Evolutionary conservation across 306 rosid species (phyloP), one percentile per base, ranked within the genome.

Genomic region (Inga leiocalycina): DNA sequence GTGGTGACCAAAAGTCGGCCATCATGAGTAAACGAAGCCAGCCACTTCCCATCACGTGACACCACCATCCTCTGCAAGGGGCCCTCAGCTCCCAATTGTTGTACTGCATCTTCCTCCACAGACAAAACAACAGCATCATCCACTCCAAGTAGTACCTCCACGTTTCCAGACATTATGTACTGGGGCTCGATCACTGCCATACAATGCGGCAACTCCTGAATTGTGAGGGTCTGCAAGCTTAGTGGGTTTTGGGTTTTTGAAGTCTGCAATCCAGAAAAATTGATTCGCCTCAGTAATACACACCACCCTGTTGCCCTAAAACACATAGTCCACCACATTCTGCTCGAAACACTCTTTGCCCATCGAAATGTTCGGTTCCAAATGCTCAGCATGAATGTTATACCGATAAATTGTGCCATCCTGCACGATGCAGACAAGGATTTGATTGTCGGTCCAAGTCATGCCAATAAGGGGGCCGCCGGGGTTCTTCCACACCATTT

Each of bases 101-200:
- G 99, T 44, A 93, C 92, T 3, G 89, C 94, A 43, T 96, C 99
- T 81, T 96, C 98, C 87, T 96, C 99, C 84, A 96, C 97, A 0
- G 89, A 94, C 74, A 96, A 74, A 46, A 96, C 97, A 32, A 70
- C 87, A 1, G 91, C 90, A 32, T 90, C 96, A 2, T 89, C 92
- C 3, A 95, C 82, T 2, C 94, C 94, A 8, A 95, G 95, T 59
- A 95, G 81, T 52, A 95, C 99, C 91, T 93, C 99, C 19, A 95
- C 99, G 8, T 93, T 93, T 3, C 99, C 99, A 0, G 98, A 95
- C 89, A 95, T 88, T 0, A 98, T 95, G 69, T 91, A 93, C 89
- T 93, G 98, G 5, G 98, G 99, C 89, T 95, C 99, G 27, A 95
- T 93, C 75, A 95, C 98, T 8, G 97, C 97, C 90, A 95, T 92